These are phyloP conservation scores for Fomitiporia mediterranea DNA, from an alignment of 1,284 basidiomycete species.

Conservation along the genomic window DNA sequence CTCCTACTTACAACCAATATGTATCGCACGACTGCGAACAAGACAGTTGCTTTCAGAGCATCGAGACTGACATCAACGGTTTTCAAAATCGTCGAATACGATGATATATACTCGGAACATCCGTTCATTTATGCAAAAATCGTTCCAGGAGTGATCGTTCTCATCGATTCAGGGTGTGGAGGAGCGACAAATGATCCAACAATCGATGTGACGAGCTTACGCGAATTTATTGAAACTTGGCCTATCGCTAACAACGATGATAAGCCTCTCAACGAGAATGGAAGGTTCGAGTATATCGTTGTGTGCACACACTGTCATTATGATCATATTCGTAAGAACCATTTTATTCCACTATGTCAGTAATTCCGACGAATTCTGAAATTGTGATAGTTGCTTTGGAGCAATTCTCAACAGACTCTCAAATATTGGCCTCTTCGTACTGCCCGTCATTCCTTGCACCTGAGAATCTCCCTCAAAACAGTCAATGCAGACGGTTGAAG, in stretches of 20 bases:
- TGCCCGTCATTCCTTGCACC: conserved; percentile 41
- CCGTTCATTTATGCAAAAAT: conserved; percentile 52
- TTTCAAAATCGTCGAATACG: conserved; percentile 48
- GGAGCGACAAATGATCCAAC: conserved; percentile 38
- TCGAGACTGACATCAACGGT: conserved; percentile 40
- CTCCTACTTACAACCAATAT: neutral
- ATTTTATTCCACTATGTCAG: neutral
- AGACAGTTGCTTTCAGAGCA: conserved; percentile 37
- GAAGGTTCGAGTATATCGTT: conserved; percentile 41
- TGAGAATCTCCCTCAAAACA: conserved; percentile 36
- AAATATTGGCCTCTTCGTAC: conserved; percentile 43
- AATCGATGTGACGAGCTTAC: conserved; percentile 39
- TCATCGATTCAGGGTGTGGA: conserved; percentile 54
- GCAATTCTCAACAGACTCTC: conserved; percentile 43
- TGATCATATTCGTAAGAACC: conserved; percentile 48
- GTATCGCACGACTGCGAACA: neutral
- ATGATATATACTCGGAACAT: conserved; percentile 47
- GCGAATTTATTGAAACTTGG: conserved; percentile 46
- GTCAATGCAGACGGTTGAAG: conserved; percentile 39
- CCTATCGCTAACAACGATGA: conserved; percentile 39
- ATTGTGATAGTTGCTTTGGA: conserved; percentile 40
- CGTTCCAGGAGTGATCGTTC: conserved; percentile 36
- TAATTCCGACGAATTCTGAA: neutral
- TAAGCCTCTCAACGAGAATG: conserved; percentile 39
- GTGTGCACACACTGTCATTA: conserved; percentile 52